Evolutionary conservation across 352 stramenopile genomes (phyloP).

Genomic region (Pythium rishiriense): DNA sequence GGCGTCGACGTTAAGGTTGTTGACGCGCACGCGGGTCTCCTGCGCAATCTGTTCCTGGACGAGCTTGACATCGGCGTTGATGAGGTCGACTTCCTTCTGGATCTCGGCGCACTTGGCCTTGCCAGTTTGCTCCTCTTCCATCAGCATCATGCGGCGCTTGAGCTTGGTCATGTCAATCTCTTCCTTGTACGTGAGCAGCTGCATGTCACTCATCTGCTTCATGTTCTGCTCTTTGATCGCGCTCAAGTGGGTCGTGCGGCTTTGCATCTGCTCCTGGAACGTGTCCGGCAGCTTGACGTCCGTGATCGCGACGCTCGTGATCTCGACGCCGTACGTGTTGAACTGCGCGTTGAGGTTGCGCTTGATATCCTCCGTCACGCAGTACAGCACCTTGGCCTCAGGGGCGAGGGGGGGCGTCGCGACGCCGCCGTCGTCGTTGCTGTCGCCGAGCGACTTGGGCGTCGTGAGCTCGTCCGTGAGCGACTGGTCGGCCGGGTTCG

Average conservation of each 20-base stretch:
- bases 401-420: constrained; percentile 10
- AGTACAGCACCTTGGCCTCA: constrained; percentile 38
- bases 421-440: constrained; percentile 19
- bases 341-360: constrained; percentile 68
- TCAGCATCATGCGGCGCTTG: constrained; percentile 46
- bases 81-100: constrained; percentile 57
- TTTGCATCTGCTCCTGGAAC: constrained; percentile 70
- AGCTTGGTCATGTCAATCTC: constrained; percentile 58
- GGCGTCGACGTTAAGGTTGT: constrained; percentile 31
- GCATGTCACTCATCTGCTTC: constrained; percentile 81
- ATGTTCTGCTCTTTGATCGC: constrained; percentile 76
- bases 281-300: constrained; percentile 58
- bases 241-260: constrained; percentile 64
- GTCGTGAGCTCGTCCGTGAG: constrained; percentile 24
- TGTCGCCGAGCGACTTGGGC: constrained; percentile 24
- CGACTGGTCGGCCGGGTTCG: constrained; percentile 18
- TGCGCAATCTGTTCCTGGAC: constrained; percentile 55
- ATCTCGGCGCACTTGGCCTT: constrained; percentile 56
- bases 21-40: constrained; percentile 36
- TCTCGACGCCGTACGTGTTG: constrained; percentile 70
- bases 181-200: constrained; percentile 62
- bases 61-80: constrained; percentile 49
- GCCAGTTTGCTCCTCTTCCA: constrained; percentile 66
- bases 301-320: constrained; percentile 66
- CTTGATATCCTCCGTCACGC: constrained; percentile 68